phyloP scores from a whole-genome alignment of 2,329 filamentous ascomycete species.

The Penicillium sp. region DNA sequence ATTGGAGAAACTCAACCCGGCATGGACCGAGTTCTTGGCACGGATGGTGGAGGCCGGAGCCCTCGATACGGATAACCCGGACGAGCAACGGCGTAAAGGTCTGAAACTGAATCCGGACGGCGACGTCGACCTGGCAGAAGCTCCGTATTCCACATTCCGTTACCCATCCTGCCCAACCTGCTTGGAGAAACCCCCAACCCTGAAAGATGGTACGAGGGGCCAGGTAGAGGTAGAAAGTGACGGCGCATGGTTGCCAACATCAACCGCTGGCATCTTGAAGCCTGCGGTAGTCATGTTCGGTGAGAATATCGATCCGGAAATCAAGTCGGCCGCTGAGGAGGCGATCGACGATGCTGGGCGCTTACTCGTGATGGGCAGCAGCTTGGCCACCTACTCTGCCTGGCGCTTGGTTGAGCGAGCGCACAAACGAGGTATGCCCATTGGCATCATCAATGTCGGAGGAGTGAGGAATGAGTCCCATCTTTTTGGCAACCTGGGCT shows the following conservation, averaged over 20 bases:
- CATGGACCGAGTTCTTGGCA: constrained; percentile 72
- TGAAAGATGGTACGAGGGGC: constrained; percentile 52
- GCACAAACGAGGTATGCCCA: constrained; percentile 73
- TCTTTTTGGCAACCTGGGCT: constrained; percentile 35
- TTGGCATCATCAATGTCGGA: constrained; percentile 76
- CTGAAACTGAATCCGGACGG: constrained; percentile 88
- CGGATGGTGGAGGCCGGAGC: constrained; percentile 69
- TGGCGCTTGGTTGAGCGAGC: constrained; percentile 84
- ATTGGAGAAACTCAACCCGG: constrained; percentile 73
- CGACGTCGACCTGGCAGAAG: constrained; percentile 82
- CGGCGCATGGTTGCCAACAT: constrained; percentile 66
- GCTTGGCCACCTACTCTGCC: constrained; percentile 88
- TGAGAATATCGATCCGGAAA: constrained; percentile 66
- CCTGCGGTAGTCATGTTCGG: constrained; percentile 96
- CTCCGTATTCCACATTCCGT: constrained; percentile 81
- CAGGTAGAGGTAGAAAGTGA: constrained; percentile 68
- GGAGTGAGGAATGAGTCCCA: constrained; percentile 45
- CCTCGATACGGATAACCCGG: constrained; percentile 69
- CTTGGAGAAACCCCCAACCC: constrained; percentile 56
- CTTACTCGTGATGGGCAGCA: constrained; percentile 78
- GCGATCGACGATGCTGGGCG: constrained; percentile 71
- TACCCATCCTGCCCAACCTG: constrained; percentile 87
- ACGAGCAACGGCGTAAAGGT: constrained; percentile 61
- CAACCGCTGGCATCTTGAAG: constrained; percentile 76
- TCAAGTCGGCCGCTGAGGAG: constrained; percentile 71